These are phyloP conservation scores for Cylindrodendrum hubeiense DNA, from an alignment of 2,329 filamentous ascomycete genomes.

Conservation along the genomic window DNA sequence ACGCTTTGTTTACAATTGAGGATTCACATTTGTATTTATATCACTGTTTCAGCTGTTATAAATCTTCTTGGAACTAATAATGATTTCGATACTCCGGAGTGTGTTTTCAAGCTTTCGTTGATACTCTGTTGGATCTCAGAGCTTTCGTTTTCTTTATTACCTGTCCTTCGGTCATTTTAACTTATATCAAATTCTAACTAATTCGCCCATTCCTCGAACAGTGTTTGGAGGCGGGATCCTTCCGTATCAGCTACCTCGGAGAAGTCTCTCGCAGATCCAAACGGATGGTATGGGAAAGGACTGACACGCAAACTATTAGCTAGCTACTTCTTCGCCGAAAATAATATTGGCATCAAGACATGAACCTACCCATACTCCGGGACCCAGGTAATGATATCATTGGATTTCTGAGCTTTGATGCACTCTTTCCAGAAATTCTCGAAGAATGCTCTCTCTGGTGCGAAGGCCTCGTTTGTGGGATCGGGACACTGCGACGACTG, in stretches of 20 bases:
- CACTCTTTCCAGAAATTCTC: slow-evolving; percentile 44
- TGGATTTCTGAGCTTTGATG: slow-evolving; percentile 10
- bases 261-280: slow-evolving; percentile 29
- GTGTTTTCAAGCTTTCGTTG: too few relatives aligned
- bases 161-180: too few relatives aligned
- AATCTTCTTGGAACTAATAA: too few relatives aligned
- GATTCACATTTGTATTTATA: too few relatives aligned
- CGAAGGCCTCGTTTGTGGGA: slow-evolving; percentile 46
- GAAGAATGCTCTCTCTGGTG: slow-evolving; percentile 47
- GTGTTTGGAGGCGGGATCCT: slow-evolving; percentile 34
- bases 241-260: slow-evolving; percentile 43
- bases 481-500: slow-evolving; percentile 53
- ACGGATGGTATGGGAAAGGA: slow-evolving; percentile 44
- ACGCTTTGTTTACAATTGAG: too few relatives aligned
- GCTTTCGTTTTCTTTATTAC: too few relatives aligned
- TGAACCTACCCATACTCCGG: slow-evolving; percentile 30
- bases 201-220: slow-evolving; percentile 37
- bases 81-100: too few relatives aligned
- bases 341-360: too few relatives aligned
- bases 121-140: too few relatives aligned
- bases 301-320: slow-evolving; percentile 19
- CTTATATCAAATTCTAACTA: not conserved
- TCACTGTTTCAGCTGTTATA: too few relatives aligned
- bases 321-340: slow-evolving; percentile 6
- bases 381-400: slow-evolving; percentile 21